Evolutionary conservation across 1,284 basidiomycete genomes (phyloP), one percentile per base, ranked within the genome.

Genomic region (Puccinia coronata): DNA sequence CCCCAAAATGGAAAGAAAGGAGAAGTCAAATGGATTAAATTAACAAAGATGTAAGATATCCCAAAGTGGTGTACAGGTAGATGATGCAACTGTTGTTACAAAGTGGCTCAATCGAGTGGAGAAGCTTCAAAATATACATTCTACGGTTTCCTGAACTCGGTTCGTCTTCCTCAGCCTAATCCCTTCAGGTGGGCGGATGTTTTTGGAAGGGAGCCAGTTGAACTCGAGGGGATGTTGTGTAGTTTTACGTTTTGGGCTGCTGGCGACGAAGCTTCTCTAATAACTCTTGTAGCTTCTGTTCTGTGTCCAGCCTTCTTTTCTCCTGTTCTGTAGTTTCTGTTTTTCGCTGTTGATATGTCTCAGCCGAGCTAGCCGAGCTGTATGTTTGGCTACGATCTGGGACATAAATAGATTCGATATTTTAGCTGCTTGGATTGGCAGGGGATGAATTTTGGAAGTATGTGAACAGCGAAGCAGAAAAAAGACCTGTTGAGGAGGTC

Each of bases 201-300:
- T n/a, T n/a, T n/a, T n/a, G n/a, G n/a, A n/a, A n/a, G n/a, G n/a
- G n/a, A n/a, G n/a, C n/a, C n/a, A n/a, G n/a, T n/a, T n/a, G n/a
- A 61, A 36, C 61, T 41, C 28, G 31, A 1, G 61, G 16, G 5
- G n/a, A n/a, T n/a, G n/a, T n/a, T n/a, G n/a, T n/a, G 12, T 5
- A 36, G 59, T 28, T 5, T 49, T 34, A 70, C 2, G 67, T 28
- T 49, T 70, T 70, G n/a, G 43, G 67, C 23, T 47, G 41, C 47
- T 70, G 67, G 11, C 67, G 67, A 70, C 67, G 67, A 70, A 70
- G 67, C 43, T 70, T 70, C 16, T 70, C 67, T 6, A 70, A 43
- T 70, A 70, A 31, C 2, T 70, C 43, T 31, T 49, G 41, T 1
- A 70, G 67, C 18, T 70, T 70, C 23, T 70, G 67, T 70, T 70